Base-by-base conservation (phyloP, 441 rosid species). In the Euphorbia celastroides region DNA sequence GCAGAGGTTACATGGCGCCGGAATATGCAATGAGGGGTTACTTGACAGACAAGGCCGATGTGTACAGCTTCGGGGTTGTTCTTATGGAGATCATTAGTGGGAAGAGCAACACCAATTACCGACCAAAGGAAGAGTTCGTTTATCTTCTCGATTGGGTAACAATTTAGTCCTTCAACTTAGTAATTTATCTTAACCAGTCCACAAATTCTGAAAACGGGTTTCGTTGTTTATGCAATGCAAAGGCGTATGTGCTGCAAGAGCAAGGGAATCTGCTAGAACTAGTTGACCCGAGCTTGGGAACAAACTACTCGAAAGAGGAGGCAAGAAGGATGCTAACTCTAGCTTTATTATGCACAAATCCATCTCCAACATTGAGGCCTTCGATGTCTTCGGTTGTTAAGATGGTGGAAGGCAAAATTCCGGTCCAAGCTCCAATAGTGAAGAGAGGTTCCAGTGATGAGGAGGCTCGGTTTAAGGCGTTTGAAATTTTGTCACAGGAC, bases 51-150 rank as follows among this genome's bases (percentile, higher is more conserved):
- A n/a, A n/a, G 44, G 94, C 92, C 36, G 88, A 90, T 73, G 86
- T 90, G 92, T 92, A 93, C 66, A 90, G 97, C 74, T 88, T 90
- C 32, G 97, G 97, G 11, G 75, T 90, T 2, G 93, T 86, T 28
- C 77, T 76, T 66, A 62, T 90, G 32, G 97, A 90, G 70, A 76
- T 86, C 23, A 87, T 88, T 27, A 86, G 92, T 10, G 95, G 97
- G 68, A 80, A 78, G 79, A 80, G 91, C 81, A 88, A 88, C 86
- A 81, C 91, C 0, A 86, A 81, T 80, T 73, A 88, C 64, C 72
- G 86, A 72, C 84, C 93, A 44, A 90, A 73, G 75, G 89, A 82
- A 59, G 87, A 90, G 7, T 81, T 80, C 42, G 84, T 90, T 54
- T 84, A 83, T 77, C 95, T 88, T 70, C 81, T 90, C 67, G 97